phyloP scores from a whole-genome alignment of 805 yeast genomes.

The Ogataea nonfermentans region DNA sequence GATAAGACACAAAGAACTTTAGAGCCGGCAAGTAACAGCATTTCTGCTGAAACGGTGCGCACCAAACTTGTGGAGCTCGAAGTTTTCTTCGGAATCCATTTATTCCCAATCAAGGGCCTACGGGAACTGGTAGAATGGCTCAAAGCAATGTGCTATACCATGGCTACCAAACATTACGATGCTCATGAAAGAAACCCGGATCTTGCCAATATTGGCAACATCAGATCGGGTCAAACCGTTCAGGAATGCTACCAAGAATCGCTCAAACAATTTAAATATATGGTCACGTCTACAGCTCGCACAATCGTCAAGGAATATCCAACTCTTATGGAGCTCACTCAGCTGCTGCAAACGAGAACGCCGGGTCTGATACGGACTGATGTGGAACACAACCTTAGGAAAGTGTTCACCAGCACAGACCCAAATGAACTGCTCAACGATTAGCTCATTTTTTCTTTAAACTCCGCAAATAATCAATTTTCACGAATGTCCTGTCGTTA shows the following conservation, averaged over 20 bases:
- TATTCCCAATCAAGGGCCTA: constrained; percentile 47
- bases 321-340: constrained; percentile 32
- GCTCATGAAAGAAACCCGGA: constrained; percentile 52
- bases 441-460: constrained; percentile 17
- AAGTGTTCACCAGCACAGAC: constrained; percentile 48
- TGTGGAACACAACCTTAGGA: constrained; percentile 46
- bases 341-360: constrained; percentile 1
- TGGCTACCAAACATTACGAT: constrained; percentile 53
- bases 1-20: constrained; percentile 11
- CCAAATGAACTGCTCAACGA: constrained; percentile 41
- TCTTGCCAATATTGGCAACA: constrained; percentile 52
- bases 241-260: constrained; percentile 48
- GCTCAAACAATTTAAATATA: constrained; percentile 53
- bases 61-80: constrained; percentile 43
- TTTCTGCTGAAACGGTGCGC: constrained; percentile 13
- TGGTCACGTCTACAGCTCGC: constrained; percentile 53
- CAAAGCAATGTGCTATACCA: constrained; percentile 54
- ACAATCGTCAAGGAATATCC: constrained; percentile 42
- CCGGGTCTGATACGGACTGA: constrained; percentile 39
- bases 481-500: constrained; percentile 33
- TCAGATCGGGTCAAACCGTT: constrained; percentile 52
- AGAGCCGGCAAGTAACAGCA: constrained; percentile 9
- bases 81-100: constrained; percentile 44
- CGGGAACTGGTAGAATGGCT: constrained; percentile 53
- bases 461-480: constrained; percentile 35